phyloP scores from a whole-genome alignment of 768 basidiomycete genomes.

The Suillus plorans region DNA sequence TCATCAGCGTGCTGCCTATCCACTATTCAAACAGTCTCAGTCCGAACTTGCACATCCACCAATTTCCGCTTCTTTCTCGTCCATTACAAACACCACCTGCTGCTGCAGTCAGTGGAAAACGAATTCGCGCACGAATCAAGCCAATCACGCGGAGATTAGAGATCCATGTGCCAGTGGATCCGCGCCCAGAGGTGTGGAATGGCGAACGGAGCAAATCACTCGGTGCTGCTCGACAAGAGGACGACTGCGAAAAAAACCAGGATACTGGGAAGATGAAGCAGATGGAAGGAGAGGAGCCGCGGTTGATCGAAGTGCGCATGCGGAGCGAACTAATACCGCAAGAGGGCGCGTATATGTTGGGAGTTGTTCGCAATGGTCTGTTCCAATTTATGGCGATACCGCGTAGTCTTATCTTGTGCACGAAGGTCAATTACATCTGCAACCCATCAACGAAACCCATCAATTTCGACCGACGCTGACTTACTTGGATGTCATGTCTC shows the following conservation, averaged over 20 bases:
- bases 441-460: slow-evolving; percentile 76
- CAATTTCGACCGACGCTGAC: slow-evolving; percentile 83
- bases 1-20: slow-evolving; percentile 69
- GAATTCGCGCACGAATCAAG: slow-evolving; percentile 73
- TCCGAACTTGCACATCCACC: slow-evolving; percentile 73
- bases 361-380: slow-evolving; percentile 71
- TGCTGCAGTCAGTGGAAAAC: slow-evolving; percentile 69
- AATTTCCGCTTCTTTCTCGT: slow-evolving; percentile 74
- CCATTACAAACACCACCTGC: slow-evolving; percentile 79
- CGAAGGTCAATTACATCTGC: slow-evolving; percentile 70
- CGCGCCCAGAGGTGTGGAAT: slow-evolving; percentile 80
- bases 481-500: slow-evolving; percentile 72
- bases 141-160: slow-evolving; percentile 62
- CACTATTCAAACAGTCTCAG: slow-evolving; percentile 62
- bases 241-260: slow-evolving; percentile 79
- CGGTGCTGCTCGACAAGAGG: slow-evolving; percentile 64
- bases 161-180: slow-evolving; percentile 81
- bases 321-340: slow-evolving; percentile 71
- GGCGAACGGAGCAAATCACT: slow-evolving; percentile 64
- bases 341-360: slow-evolving; percentile 70
- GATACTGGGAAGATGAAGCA: slow-evolving; percentile 44
- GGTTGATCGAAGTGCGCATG: slow-evolving; percentile 68
- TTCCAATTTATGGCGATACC: slow-evolving; percentile 3
- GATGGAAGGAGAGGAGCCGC: slow-evolving; percentile 54
- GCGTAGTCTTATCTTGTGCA: slow-evolving; percentile 12